phyloP scores from a whole-genome alignment of 2,329 filamentous ascomycete species.

The Neonectria magnoliae region DNA sequence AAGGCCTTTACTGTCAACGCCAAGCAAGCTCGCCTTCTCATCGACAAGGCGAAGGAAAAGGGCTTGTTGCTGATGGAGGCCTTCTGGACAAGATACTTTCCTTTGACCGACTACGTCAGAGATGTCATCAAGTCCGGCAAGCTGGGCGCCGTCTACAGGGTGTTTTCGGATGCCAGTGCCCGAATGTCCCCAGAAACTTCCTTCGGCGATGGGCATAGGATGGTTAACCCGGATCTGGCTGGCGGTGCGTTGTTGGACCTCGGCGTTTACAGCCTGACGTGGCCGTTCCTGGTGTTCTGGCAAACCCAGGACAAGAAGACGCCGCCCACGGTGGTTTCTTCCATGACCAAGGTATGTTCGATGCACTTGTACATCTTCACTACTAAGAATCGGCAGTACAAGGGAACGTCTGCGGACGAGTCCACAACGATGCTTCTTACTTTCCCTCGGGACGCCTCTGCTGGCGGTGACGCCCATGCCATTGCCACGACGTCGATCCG shows the following conservation, averaged over 20 bases:
- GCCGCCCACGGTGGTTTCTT: conserved; percentile 72
- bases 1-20: conserved; percentile 89
- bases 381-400: conserved; percentile 3
- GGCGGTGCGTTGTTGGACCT: conserved; percentile 84
- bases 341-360: conserved; percentile 57
- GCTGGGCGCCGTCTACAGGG: conserved; percentile 69
- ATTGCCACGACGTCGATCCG: conserved; percentile 74
- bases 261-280: conserved; percentile 87
- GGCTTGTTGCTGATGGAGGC: conserved; percentile 82
- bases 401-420: conserved; percentile 76
- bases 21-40: conserved; percentile 75
- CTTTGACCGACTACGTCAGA: conserved; percentile 77
- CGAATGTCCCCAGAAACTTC: conserved; percentile 8
- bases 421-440: conserved; percentile 77
- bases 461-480: conserved; percentile 66
- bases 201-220: conserved; percentile 65
- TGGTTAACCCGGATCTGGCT: conserved; percentile 82
- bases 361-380: too few species aligned
- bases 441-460: conserved; percentile 67
- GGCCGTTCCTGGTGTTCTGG: conserved; percentile 88
- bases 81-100: conserved; percentile 90
- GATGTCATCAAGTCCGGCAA: conserved; percentile 66
- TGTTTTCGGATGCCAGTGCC: conserved; percentile 44
- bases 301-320: conserved; percentile 72
- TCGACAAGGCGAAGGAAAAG: conserved; percentile 76